Evolutionary conservation across 495 filamentous ascomycete species (phyloP).

Genomic region (Aspergillus hancockii): DNA sequence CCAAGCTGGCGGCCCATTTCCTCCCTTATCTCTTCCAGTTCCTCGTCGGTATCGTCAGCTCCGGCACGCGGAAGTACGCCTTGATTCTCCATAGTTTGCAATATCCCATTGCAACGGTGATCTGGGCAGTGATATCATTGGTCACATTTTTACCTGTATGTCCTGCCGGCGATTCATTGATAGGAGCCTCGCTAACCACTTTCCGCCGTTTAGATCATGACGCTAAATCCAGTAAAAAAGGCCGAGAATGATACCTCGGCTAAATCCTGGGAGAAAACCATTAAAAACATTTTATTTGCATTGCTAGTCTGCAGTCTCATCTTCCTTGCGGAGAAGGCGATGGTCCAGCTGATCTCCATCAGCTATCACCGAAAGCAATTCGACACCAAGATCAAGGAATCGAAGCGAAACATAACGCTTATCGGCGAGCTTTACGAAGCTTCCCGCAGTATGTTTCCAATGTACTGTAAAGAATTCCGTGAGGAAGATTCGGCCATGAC

Average conservation of each 20-base stretch:
- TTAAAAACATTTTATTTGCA: conserved; percentile 75
- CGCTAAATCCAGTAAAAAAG: conserved; percentile 41
- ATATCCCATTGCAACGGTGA: conserved; percentile 81
- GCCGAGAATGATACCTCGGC: conserved; percentile 30
- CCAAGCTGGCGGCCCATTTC: conserved; percentile 76
- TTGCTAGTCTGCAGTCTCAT: conserved; percentile 75
- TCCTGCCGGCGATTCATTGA: not conserved
- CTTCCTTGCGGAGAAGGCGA: conserved; percentile 74
- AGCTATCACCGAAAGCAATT: conserved; percentile 95
- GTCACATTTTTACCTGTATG: conserved; percentile 73
- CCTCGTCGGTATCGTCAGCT: conserved; percentile 83
- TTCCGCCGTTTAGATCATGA: conserved; percentile 53
- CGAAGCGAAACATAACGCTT: conserved; percentile 79
- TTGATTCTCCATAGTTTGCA: conserved; percentile 76
- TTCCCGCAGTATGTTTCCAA: conserved; percentile 81
- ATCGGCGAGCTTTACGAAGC: conserved; percentile 86
- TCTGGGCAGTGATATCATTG: conserved; percentile 79
- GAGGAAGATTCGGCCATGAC: conserved; percentile 91
- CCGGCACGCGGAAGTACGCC: conserved; percentile 91
- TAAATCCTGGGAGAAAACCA: conserved; percentile 56
- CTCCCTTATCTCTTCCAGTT: conserved; percentile 85
- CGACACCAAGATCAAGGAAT: conserved; percentile 79
- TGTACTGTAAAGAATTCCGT: conserved; percentile 85
- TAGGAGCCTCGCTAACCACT: not conserved
- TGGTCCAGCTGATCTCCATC: conserved; percentile 91